A percentile compares a stretch with the other conserved stretches of the same genome.
Evolutionary conservation across 805 yeast genomes (phyloP).

Genomic region (Hanseniaspora meyeri): DNA sequence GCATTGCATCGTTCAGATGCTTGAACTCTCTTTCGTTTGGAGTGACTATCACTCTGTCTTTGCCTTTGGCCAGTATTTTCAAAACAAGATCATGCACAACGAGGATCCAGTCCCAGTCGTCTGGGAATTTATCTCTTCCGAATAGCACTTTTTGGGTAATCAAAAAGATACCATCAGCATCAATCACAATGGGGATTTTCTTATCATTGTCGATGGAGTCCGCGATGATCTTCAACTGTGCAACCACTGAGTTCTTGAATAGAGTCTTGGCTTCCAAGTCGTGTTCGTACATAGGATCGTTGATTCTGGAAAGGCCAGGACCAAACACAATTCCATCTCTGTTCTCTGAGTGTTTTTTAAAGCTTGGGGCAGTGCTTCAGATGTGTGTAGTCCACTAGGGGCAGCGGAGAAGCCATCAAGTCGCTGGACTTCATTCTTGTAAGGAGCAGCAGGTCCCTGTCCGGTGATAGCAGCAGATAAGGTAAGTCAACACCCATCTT

Average conservation of each 20-base stretch:
- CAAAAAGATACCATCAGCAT: conserved; percentile 78
- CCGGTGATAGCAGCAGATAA: conserved; percentile 6
- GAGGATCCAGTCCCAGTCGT: conserved; percentile 1
- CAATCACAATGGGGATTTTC: conserved; percentile 62
- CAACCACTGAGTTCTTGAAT: conserved; percentile 1
- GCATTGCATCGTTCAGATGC: conserved; percentile 26
- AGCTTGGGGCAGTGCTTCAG: background rate
- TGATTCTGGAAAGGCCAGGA: conserved; percentile 9
- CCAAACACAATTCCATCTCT: conserved; percentile 9
- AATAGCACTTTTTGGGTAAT: conserved; percentile 31
- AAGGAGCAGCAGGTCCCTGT: background rate
- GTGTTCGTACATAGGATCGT: background rate
- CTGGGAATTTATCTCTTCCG: background rate
- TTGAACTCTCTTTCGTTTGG: conserved; percentile 83
- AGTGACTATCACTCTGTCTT: conserved; percentile 56
- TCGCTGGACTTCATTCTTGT: conserved; percentile 12
- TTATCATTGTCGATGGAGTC: background rate
- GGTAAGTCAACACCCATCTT: conserved; percentile 12
- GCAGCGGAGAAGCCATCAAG: conserved; percentile 7
- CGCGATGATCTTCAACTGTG: conserved; percentile 2
- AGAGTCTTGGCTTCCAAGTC: background rate
- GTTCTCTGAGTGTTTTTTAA: background rate
- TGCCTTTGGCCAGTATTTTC: conserved; percentile 38
- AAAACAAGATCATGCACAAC: conserved; percentile 18
- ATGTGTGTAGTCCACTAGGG: background rate